Conservation (phyloP, 164 flowering plant species). For the Saururus chinensis region DNA sequence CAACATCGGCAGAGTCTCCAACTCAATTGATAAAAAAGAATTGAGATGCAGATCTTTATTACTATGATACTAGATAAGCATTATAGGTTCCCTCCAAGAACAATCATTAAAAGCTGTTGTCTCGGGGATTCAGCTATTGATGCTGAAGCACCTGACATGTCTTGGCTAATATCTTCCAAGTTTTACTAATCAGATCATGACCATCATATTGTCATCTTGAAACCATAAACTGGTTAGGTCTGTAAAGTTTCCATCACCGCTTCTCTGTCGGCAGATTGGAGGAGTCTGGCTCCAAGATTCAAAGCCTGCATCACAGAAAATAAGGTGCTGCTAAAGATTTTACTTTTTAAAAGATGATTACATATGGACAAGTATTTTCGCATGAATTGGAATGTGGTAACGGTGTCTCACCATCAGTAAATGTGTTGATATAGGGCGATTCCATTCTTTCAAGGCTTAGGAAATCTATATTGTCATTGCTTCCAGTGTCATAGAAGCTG, state of each 20-base stretch:
- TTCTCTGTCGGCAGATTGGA: too few species aligned
- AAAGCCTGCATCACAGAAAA: constrained; percentile 23
- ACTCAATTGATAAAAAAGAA: constrained; percentile 11
- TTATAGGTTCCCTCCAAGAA: constrained; percentile 22
- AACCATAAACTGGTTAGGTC: constrained; percentile 19
- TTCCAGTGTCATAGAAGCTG: too few species aligned
- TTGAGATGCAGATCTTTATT: constrained; percentile 13
- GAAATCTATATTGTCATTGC: too few species aligned
- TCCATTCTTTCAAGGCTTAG: too few species aligned
- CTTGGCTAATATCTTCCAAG: neutral
- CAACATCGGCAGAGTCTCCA: too few species aligned
- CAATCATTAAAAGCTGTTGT: constrained; percentile 52
- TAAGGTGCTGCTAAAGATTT: constrained; percentile 3
- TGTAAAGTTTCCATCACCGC: too few species aligned
- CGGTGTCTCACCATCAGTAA: constrained; percentile 16
- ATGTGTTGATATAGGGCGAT: constrained; percentile 20
- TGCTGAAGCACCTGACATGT: neutral
- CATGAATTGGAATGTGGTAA: constrained; percentile 2
- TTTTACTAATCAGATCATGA: constrained; percentile 14
- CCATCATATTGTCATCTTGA: constrained; percentile 22
- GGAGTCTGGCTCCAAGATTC: constrained; percentile 20
- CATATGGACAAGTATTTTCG: neutral
- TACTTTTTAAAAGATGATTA: too few species aligned
- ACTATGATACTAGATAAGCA: constrained; percentile 1
- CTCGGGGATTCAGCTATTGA: constrained; percentile 16